A percentile compares a stretch with the other conserved stretches of the same genome.
Conservation (phyloP, 1,139 yeast species). For the Protomyces arabidopsidicola region DNA sequence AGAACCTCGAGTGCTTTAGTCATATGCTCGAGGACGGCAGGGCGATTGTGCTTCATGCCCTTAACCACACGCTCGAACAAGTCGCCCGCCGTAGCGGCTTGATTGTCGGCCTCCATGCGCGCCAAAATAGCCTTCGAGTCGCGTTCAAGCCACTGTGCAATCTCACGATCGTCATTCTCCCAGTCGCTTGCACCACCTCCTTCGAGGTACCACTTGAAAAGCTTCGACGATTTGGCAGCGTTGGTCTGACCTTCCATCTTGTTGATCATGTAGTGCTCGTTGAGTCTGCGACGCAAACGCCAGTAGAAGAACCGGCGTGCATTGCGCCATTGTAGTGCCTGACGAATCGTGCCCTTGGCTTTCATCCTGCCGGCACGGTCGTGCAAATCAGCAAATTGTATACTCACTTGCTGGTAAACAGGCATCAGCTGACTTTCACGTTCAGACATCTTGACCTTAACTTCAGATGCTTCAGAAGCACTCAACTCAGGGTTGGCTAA, state of each 20-base stretch:
- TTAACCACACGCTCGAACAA: slow-evolving; percentile 16
- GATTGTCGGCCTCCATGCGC: slow-evolving; percentile 32
- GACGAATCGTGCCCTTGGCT: slow-evolving; percentile 85
- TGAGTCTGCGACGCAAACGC: slow-evolving; percentile 94
- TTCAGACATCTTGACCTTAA: slow-evolving; percentile 61
- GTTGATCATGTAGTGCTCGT: slow-evolving; percentile 81
- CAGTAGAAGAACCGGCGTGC: slow-evolving; percentile 97
- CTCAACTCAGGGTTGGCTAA: slow-evolving; percentile 45
- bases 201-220: slow-evolving; percentile 27
- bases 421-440: slow-evolving; percentile 82
- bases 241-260: slow-evolving; percentile 46
- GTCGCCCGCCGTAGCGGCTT: slow-evolving; percentile 24
- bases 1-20: slow-evolving; percentile 24
- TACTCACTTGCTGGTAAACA: slow-evolving; percentile 83
- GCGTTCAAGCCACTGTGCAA: slow-evolving; percentile 27
- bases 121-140: slow-evolving; percentile 21
- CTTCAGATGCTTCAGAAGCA: slow-evolving; percentile 60
- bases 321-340: slow-evolving; percentile 77
- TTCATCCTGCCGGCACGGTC: slow-evolving; percentile 97
- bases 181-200: slow-evolving; percentile 17
- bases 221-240: slow-evolving; percentile 12
- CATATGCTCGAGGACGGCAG: slow-evolving; percentile 18
- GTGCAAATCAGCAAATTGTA: slow-evolving; percentile 95
- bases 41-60: slow-evolving; percentile 13
- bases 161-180: slow-evolving; percentile 29